A percentile compares a stretch with the other conserved stretches of the same genome.
These are phyloP conservation scores for Wickerhamomyces strasburgensis DNA, from an alignment of 805 yeast genomes.

Conservation along the genomic window DNA sequence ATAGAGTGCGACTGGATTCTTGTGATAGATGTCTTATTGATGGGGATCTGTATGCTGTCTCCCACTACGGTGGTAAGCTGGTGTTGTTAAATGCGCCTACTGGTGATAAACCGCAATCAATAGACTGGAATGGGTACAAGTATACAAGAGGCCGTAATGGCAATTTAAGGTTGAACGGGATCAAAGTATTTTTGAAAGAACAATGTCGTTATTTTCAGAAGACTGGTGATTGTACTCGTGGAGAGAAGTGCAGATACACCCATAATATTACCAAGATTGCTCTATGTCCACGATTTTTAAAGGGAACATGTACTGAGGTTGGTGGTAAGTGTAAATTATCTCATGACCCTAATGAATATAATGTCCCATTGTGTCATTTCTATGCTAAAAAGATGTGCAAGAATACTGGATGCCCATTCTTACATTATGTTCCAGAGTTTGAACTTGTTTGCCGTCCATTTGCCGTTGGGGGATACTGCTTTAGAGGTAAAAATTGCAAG, in stretches of 20 bases:
- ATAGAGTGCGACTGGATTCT: conserved; percentile 34
- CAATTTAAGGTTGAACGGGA: conserved; percentile 18
- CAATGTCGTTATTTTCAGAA: conserved; percentile 26
- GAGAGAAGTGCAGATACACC: conserved; percentile 43
- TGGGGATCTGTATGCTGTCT: conserved; percentile 39
- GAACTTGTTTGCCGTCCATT: conserved; percentile 60
- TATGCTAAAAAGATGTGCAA: conserved; percentile 43
- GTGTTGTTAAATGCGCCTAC: conserved; percentile 31
- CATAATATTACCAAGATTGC: conserved; percentile 50
- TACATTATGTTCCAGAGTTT: conserved; percentile 39
- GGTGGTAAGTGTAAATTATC: conserved; percentile 42
- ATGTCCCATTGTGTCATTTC: conserved; percentile 55
- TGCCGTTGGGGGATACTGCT: conserved; percentile 66
- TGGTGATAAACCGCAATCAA: conserved; percentile 12
- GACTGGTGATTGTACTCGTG: conserved; percentile 41
- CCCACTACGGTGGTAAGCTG: conserved; percentile 35
- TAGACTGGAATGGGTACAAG: conserved; percentile 30
- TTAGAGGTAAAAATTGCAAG: conserved; percentile 51
- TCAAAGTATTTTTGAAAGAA: conserved; percentile 22
- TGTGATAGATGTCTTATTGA: conserved; percentile 42
- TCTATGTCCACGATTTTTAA: conserved; percentile 47
- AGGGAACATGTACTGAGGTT: conserved; percentile 41
- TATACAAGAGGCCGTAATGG: conserved; percentile 29
- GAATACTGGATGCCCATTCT: conserved; percentile 45
- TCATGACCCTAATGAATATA: conserved; percentile 54